Evolutionary conservation across 208 protist species (phyloP).

Genomic region (Acanthamoeba comandoni): DNA sequence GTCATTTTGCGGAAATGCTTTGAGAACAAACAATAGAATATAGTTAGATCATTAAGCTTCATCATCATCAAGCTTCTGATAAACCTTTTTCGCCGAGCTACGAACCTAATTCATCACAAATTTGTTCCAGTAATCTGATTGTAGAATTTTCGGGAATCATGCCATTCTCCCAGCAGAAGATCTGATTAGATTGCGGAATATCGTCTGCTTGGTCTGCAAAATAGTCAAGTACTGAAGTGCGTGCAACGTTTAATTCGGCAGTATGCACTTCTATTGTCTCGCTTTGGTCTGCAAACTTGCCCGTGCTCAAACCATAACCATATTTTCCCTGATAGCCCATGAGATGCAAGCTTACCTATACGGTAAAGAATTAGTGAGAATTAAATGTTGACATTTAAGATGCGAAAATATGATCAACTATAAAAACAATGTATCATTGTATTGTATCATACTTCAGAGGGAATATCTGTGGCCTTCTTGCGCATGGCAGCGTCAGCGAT

Average conservation of each 20-base stretch:
- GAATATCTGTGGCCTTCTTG: slow-evolving; percentile 79
- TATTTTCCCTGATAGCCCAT: slow-evolving; percentile 69
- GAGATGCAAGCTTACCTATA: slow-evolving; percentile 78
- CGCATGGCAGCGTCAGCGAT: slow-evolving; percentile 70
- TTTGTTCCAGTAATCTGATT: slow-evolving; percentile 14
- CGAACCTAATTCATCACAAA: slow-evolving; percentile 52
- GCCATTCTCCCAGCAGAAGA: slow-evolving; percentile 66
- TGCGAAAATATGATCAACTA: too few species aligned
- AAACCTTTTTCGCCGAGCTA: not conserved
- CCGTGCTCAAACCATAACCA: slow-evolving; percentile 74
- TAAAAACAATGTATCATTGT: too few species aligned
- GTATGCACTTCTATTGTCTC: slow-evolving; percentile 76
- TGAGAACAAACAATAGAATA: slow-evolving; percentile 36
- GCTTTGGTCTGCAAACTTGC: slow-evolving; percentile 78
- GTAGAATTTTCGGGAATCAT: not conserved
- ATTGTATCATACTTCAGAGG: slow-evolving; percentile 46
- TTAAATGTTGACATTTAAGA: not conserved
- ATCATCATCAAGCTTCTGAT: slow-evolving; percentile 20
- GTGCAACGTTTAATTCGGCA: slow-evolving; percentile 86
- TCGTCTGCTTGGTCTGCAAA: slow-evolving; percentile 77
- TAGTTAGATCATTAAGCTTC: too few species aligned
- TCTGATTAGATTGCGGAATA: slow-evolving; percentile 34
- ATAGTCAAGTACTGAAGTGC: slow-evolving; percentile 87
- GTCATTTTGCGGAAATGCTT: slow-evolving; percentile 34
- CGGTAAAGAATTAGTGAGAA: not conserved